Conservation (phyloP, 2,329 filamentous ascomycete species). For the Colletotrichum gloeosporioides region DNA sequence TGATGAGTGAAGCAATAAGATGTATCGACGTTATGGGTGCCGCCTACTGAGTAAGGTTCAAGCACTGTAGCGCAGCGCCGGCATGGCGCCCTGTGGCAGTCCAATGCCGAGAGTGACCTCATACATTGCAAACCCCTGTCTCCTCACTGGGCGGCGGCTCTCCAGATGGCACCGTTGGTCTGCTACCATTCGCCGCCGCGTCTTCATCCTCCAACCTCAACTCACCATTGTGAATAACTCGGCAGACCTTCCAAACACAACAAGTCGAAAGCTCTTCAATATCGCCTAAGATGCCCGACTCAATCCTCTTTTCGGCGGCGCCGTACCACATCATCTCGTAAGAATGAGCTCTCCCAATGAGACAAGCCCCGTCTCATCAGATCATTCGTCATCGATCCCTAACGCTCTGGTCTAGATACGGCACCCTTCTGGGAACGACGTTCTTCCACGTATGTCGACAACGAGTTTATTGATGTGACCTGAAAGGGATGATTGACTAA, state of each 20-base stretch:
- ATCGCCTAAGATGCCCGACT: slow-evolving; percentile 47
- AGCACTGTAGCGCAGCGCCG: not conserved
- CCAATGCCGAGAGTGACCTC: slow-evolving; percentile 15
- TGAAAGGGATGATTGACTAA: not conserved
- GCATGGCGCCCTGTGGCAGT: not conserved
- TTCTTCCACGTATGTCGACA: slow-evolving; percentile 75
- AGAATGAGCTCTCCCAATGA: slow-evolving; percentile 24
- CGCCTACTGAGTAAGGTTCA: not conserved
- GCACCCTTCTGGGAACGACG: slow-evolving; percentile 83
- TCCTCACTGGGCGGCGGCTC: not conserved
- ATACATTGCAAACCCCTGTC: slow-evolving; percentile 19
- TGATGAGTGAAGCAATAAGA: not conserved
- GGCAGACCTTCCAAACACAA: not conserved
- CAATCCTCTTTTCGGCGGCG: slow-evolving; percentile 66
- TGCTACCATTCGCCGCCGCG: not conserved
- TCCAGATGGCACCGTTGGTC: not conserved
- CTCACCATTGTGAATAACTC: not conserved
- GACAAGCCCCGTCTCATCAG: not conserved
- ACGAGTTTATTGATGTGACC: not conserved
- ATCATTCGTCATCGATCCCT: not conserved
- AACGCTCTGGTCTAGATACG: slow-evolving; percentile 65
- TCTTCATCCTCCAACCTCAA: not conserved
- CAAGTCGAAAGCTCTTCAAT: not conserved
- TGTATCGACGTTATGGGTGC: not conserved
- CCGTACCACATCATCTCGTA: slow-evolving; percentile 82